Evolutionary conservation across 352 stramenopile genomes (phyloP).

Genomic region (Phytophthora sojae): DNA sequence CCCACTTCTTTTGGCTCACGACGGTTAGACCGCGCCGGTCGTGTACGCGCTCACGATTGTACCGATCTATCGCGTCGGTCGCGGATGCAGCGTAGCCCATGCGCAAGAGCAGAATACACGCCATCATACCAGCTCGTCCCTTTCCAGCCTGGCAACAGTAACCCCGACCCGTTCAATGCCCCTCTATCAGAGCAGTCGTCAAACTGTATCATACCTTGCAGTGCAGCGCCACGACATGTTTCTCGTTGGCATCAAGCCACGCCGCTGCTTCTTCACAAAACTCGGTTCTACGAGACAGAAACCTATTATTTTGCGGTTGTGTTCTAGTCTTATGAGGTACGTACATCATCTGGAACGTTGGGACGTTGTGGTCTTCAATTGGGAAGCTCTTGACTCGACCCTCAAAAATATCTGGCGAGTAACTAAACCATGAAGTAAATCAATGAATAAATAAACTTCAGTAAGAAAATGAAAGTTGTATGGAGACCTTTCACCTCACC

Average conservation of each 20-base stretch:
- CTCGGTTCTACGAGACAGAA: slow-evolving; percentile 40
- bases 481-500: slow-evolving; percentile 31
- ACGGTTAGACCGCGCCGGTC: slow-evolving; percentile 72
- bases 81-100: slow-evolving; percentile 64
- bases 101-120: slow-evolving; percentile 73
- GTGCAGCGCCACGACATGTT: slow-evolving; percentile 67
- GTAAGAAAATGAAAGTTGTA: background rate
- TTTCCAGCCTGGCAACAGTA: slow-evolving; percentile 58
- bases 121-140: slow-evolving; percentile 81
- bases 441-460: background rate
- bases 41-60: slow-evolving; percentile 70
- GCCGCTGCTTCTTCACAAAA: slow-evolving; percentile 80
- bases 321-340: background rate
- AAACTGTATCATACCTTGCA: slow-evolving; percentile 58
- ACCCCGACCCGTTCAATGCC: background rate
- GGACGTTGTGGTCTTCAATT: slow-evolving; percentile 82
- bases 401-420: slow-evolving; percentile 59
- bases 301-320: too few species aligned
- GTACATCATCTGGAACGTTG: slow-evolving; percentile 72
- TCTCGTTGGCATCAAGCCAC: slow-evolving; percentile 55
- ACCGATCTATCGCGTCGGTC: slow-evolving; percentile 60
- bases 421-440: slow-evolving; percentile 37
- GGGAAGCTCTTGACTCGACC: slow-evolving; percentile 59
- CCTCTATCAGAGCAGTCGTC: too few species aligned
- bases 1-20: slow-evolving; percentile 76